Evolutionary conservation across 1,139 yeast species (phyloP).

Genomic region (Kurtzmaniella quercitrusa): DNA sequence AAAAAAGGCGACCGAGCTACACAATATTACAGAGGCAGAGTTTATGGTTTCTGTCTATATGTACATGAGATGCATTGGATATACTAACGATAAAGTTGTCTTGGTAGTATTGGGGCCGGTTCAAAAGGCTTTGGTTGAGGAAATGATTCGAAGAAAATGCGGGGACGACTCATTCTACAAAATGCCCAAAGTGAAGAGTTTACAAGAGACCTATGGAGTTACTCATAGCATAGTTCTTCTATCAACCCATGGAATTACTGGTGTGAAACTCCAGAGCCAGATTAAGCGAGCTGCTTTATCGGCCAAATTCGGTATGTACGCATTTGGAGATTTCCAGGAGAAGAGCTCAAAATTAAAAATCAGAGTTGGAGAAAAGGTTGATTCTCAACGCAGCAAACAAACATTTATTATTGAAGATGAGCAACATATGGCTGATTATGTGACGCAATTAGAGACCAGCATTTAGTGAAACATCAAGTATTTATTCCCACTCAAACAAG

Average conservation of each 20-base stretch:
- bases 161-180: constrained; percentile 4
- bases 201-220: background rate
- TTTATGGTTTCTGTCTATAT: constrained; percentile 43
- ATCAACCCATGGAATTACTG: constrained; percentile 5
- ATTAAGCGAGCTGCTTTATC: constrained; percentile 2
- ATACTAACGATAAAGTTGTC: constrained; percentile 34
- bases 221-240: constrained; percentile 2
- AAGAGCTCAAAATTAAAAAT: constrained; percentile 3
- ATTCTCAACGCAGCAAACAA: constrained; percentile 7
- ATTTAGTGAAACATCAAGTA: background rate
- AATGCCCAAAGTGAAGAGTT: background rate
- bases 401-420: constrained; percentile 7
- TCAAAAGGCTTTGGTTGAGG: constrained; percentile 27
- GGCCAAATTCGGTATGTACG: constrained; percentile 6
- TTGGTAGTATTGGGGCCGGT: constrained; percentile 39
- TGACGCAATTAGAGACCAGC: constrained; percentile 6
- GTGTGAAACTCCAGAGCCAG: background rate
- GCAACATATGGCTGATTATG: constrained; percentile 9
- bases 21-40: constrained; percentile 52
- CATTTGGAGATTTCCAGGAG: background rate
- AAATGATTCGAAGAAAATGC: constrained; percentile 14
- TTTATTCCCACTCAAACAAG: too few relatives aligned
- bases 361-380: constrained; percentile 5
- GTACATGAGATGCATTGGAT: constrained; percentile 46
- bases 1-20: constrained; percentile 11